These are phyloP conservation scores for Novymonas esmeraldas DNA, from an alignment of 208 protist genomes.

Conservation along the genomic window DNA sequence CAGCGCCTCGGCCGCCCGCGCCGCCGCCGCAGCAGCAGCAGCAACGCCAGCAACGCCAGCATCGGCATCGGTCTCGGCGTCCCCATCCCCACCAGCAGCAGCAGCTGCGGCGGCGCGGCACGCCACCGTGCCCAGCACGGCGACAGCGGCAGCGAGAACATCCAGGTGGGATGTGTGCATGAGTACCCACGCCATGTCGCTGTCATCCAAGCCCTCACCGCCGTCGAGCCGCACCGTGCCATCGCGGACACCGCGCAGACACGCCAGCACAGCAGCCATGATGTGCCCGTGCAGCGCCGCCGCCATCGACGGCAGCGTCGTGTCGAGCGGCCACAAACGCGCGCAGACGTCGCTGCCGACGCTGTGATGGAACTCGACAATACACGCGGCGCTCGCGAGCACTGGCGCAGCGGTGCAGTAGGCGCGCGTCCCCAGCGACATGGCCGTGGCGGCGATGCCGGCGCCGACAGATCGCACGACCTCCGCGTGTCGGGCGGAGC, in stretches of 20 bases:
- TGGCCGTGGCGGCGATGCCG: conserved; percentile 34
- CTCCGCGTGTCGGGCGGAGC: conserved; percentile 9
- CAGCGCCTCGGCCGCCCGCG: conserved; percentile 10
- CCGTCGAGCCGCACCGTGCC: not conserved
- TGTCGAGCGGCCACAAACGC: conserved; percentile 22
- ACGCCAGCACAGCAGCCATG: conserved; percentile 11
- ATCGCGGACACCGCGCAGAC: not conserved
- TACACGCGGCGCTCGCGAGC: conserved; percentile 42
- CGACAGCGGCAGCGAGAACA: conserved; percentile 15
- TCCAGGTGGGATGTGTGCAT: conserved; percentile 26
- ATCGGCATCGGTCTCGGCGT: too few relatives aligned
- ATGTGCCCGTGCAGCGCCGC: conserved; percentile 23
- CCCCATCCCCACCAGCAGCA: too few relatives aligned
- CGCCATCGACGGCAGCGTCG: conserved; percentile 25
- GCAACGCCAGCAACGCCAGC: too few relatives aligned
- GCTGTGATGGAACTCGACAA: conserved; percentile 73
- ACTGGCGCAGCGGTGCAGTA: conserved; percentile 38
- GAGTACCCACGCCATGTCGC: conserved; percentile 8
- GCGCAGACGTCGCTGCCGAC: conserved; percentile 41
- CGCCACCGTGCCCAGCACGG: conserved; percentile 19
- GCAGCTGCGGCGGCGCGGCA: conserved; percentile 3
- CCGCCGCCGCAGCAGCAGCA: too few relatives aligned
- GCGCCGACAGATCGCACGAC: conserved; percentile 30
- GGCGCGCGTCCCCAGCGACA: conserved; percentile 53
- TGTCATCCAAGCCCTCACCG: not conserved